These are phyloP conservation scores for Rhodocollybia butyracea DNA, from an alignment of 768 basidiomycete species.

Conservation along the genomic window DNA sequence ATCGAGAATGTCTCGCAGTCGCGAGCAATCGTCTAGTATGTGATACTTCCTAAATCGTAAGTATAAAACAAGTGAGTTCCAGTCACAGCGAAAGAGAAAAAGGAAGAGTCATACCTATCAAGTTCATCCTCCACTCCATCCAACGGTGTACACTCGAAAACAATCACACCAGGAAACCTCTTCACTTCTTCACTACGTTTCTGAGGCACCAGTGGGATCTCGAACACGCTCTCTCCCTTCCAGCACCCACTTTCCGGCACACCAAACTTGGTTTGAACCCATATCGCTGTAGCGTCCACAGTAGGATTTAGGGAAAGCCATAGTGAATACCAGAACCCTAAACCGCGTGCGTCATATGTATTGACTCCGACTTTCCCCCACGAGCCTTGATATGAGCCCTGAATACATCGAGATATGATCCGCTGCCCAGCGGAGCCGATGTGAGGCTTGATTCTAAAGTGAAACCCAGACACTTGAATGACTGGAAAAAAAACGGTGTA, in stretches of 20 bases:
- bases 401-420: constrained; percentile 63
- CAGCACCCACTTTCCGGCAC: constrained; percentile 63
- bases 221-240: constrained; percentile 54
- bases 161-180: constrained; percentile 63
- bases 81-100: no score
- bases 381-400: constrained; percentile 33
- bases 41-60: constrained; percentile 80
- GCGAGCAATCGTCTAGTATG: constrained; percentile 67
- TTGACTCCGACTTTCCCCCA: constrained; percentile 2
- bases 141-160: constrained; percentile 75
- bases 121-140: constrained; percentile 58
- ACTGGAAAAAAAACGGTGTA: constrained; percentile 3
- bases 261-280: constrained; percentile 76
- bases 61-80: no score
- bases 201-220: constrained; percentile 43
- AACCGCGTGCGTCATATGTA: background rate
- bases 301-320: constrained; percentile 79
- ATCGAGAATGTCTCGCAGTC: constrained; percentile 58
- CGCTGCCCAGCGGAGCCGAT: constrained; percentile 69
- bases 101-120: no score
- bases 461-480: background rate
- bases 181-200: no score
- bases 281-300: constrained; percentile 74
- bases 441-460: constrained; percentile 65
- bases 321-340: constrained; percentile 16